phyloP scores from a whole-genome alignment of 495 filamentous ascomycete species.

The Clavariopsis aquatica region DNA sequence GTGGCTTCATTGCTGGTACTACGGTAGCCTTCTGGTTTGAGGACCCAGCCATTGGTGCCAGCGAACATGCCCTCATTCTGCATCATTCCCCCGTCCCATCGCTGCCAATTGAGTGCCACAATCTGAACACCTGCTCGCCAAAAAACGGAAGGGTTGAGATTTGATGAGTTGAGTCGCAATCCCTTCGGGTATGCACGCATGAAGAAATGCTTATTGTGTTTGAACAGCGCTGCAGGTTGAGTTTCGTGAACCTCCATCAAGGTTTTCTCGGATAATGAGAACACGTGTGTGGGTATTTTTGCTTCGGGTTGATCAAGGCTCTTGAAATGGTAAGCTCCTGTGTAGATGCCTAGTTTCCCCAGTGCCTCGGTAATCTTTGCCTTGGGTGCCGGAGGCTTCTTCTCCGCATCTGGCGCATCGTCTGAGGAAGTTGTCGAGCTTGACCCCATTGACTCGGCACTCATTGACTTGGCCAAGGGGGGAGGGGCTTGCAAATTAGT shows the following conservation, averaged over 20 bases:
- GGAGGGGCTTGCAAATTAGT: slow-evolving; percentile 24
- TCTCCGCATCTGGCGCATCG: slow-evolving; percentile 43
- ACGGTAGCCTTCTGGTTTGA: slow-evolving; percentile 74
- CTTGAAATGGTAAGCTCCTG: slow-evolving; percentile 75
- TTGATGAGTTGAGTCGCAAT: slow-evolving; percentile 78
- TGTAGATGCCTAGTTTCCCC: slow-evolving; percentile 77
- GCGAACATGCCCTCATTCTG: slow-evolving; percentile 91
- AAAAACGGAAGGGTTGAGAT: slow-evolving; percentile 77
- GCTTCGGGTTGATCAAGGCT: slow-evolving; percentile 65
- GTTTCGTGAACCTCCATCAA: slow-evolving; percentile 69
- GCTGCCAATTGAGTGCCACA: slow-evolving; percentile 94
- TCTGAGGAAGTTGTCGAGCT: slow-evolving; percentile 15
- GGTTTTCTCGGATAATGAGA: slow-evolving; percentile 80
- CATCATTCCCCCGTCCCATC: slow-evolving; percentile 90
- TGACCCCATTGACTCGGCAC: slow-evolving; percentile 14
- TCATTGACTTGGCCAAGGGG: background rate
- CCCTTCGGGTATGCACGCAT: slow-evolving; percentile 91
- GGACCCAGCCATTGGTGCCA: slow-evolving; percentile 75
- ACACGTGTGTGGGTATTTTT: slow-evolving; percentile 76
- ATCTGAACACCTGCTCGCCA: slow-evolving; percentile 92
- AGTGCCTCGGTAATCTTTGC: slow-evolving; percentile 75
- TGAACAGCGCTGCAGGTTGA: slow-evolving; percentile 62
- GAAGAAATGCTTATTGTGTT: slow-evolving; percentile 76
- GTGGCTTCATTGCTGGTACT: slow-evolving; percentile 39
- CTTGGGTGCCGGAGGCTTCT: slow-evolving; percentile 43